Base-by-base conservation (phyloP, 2,329 filamentous ascomycete species). In the Cylindrodendrum hubeiense region DNA sequence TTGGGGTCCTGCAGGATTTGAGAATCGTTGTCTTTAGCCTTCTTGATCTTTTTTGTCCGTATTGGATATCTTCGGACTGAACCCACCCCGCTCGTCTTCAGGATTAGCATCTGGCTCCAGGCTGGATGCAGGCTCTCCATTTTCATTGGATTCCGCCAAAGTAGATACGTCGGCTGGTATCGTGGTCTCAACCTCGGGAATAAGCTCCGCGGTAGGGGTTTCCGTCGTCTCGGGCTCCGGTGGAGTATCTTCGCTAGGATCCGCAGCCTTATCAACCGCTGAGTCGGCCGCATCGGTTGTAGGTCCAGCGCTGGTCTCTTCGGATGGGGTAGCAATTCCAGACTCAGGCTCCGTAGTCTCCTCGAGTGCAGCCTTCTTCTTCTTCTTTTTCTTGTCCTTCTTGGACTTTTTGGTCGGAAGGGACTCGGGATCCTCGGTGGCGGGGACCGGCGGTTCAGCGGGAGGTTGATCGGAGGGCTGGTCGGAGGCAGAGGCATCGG, bases 301-400 rank as follows among this genome's bases (percentile, higher is more conserved):
- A 47, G 65, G 50, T 19, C 58, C 44, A 59, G 51, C 54, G 53
- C 60, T 65, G 46, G 53, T 58, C 28, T 69, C 59, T 59, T 71
- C 67, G 43, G 65, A 60, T 41, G 66, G 52, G 46, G 65, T 30
- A 26, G 57, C 62, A 47, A 67, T 57, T 22, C 50, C 66, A 57
- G 70, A 69, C 24, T 68, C 69, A 37, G 64, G 54, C 55, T 67
- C 69, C 33, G 53, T 58, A 19, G 56, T 47, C 30, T 73, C 73
- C 44, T 73, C 71, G 12, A 72, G 53, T 21, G 61, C 69, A 8
- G 67, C 60, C 64, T 72, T 74, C 65, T 78, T 79, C 72, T 75
- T 79, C 53, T 76, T 76, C 66, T 73, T 79, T 56, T 76, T 79
- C 62, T 76, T 79, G 2, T 78, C 76, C 62, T 78, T 80, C 68